Evolutionary conservation across 192 early-diverging fungal species (phyloP).

Genomic region (Coemansia sp.): DNA sequence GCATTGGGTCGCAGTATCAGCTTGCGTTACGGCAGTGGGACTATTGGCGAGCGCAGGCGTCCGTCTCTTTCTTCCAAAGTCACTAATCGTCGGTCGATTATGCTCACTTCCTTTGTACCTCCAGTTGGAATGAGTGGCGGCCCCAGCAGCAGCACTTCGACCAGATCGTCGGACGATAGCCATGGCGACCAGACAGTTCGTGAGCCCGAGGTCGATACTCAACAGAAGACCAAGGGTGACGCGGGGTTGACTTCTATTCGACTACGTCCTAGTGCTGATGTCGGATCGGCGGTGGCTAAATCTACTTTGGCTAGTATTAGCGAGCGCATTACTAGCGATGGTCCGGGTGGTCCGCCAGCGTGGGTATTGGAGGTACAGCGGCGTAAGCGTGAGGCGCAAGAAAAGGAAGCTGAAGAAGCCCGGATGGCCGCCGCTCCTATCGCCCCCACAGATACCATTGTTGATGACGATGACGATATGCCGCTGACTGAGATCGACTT

Average conservation of each 20-base stretch:
- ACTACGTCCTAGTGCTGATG: conserved; percentile 44
- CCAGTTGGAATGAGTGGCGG: conserved; percentile 38
- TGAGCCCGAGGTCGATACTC: neutral
- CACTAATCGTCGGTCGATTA: conserved; percentile 41
- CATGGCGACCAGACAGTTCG: neutral
- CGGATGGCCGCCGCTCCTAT: neutral
- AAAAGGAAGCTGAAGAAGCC: conserved; percentile 22
- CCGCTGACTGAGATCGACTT: conserved; percentile 29
- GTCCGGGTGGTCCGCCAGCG: conserved; percentile 13
- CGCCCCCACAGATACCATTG: neutral
- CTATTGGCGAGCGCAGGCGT: conserved; percentile 33
- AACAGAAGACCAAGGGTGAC: conserved; percentile 1
- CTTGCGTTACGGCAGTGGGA: conserved; percentile 20
- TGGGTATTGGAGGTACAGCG: conserved; percentile 54
- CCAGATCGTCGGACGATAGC: conserved; percentile 39
- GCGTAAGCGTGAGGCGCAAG: conserved; percentile 37
- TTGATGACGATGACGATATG: conserved; percentile 21
- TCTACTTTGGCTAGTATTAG: conserved; percentile 42
- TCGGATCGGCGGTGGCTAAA: conserved; percentile 9
- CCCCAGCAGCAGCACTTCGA: conserved; percentile 26
- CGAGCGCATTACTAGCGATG: conserved; percentile 18
- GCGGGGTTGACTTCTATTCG: conserved; percentile 30
- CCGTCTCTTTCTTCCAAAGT: conserved; percentile 22
- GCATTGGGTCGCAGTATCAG: conserved; percentile 39
- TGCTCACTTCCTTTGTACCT: conserved; percentile 52